phyloP scores from a whole-genome alignment of 2,329 filamentous ascomycete species.

The Aspergillus quadricinctus region DNA sequence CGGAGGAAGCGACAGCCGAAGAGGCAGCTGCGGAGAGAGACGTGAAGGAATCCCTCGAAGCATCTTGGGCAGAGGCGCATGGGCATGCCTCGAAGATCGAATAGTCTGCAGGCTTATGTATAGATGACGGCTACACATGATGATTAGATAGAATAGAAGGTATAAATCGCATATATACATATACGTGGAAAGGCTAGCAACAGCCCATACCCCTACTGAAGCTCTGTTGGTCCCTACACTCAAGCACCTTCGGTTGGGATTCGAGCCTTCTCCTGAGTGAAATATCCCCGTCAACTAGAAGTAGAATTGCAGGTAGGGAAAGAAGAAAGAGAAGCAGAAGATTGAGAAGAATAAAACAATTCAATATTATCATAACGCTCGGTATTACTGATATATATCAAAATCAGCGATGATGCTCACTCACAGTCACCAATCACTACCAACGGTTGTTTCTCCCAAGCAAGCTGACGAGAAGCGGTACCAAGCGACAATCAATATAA shows the following conservation, averaged over 20 bases:
- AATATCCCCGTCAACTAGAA: neutral
- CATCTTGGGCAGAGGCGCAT: conserved; percentile 9
- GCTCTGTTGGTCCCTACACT: neutral
- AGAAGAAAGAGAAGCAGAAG: neutral
- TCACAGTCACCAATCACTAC: neutral
- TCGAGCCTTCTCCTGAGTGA: neutral
- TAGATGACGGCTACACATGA: neutral
- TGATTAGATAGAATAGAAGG: neutral
- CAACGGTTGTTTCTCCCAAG: neutral
- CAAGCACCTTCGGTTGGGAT: neutral
- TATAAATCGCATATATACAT: neutral
- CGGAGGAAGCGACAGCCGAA: conserved; percentile 24
- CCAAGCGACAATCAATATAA: conserved; percentile 19
- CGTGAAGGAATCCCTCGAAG: conserved; percentile 22
- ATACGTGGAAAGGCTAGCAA: too few species aligned
- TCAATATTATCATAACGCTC: neutral
- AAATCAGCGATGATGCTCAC: neutral
- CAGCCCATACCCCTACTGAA: neutral
- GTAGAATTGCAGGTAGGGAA: neutral
- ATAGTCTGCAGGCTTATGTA: neutral
- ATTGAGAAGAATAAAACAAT: neutral
- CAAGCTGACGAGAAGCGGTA: neutral
- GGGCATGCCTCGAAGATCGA: neutral
- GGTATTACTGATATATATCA: neutral
- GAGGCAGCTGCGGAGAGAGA: conserved; percentile 29